phyloP scores from a whole-genome alignment of 2,329 filamentous ascomycete genomes.

The Chaetomium globosum region DNA sequence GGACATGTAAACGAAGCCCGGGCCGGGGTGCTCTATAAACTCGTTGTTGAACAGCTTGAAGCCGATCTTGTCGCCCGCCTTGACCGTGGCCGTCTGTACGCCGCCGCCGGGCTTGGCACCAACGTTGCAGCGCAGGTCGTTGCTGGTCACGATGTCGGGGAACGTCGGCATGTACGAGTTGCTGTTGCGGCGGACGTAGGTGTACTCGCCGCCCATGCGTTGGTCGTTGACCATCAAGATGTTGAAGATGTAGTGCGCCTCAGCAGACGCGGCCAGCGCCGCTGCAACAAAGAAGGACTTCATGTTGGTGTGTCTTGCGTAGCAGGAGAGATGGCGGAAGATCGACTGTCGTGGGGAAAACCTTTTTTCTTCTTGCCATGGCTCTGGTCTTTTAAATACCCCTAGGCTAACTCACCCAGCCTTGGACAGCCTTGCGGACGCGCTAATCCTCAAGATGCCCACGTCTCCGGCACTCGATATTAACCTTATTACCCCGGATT shows the following conservation, averaged over 20 bases:
- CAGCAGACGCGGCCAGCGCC: background rate
- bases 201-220: background rate
- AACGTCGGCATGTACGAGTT: background rate
- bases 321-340: background rate
- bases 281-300: background rate
- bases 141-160: background rate
- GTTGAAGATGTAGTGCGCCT: constrained; percentile 12
- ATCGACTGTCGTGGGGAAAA: background rate
- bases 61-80: constrained; percentile 1
- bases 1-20: background rate
- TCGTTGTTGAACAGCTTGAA: constrained; percentile 2
- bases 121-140: constrained; percentile 5
- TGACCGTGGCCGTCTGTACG: background rate
- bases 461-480: background rate
- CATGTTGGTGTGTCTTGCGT: background rate
- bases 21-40: background rate
- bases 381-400: background rate
- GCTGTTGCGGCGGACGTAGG: background rate
- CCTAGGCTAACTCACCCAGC: background rate
- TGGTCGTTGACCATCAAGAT: constrained; percentile 4
- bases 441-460: background rate
- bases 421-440: background rate
- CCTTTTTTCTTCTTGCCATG: background rate
- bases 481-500: background rate
- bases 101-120: background rate